phyloP scores from a whole-genome alignment of 768 basidiomycete genomes.

The Suillus subalutaceus region DNA sequence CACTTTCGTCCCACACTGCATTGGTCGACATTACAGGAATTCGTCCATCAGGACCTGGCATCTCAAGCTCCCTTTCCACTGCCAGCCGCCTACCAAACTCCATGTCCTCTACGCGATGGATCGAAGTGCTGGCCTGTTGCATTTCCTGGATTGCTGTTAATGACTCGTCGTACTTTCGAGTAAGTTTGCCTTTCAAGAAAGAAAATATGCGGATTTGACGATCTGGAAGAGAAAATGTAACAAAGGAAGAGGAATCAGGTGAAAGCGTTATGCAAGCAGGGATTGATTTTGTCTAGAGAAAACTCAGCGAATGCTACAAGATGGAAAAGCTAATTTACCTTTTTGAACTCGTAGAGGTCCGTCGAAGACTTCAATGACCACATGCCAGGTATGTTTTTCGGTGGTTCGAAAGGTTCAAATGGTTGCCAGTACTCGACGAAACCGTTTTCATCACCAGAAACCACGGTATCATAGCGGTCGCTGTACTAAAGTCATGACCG shows the following conservation, averaged over 20 bases:
- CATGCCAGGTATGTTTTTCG: constrained; percentile 73
- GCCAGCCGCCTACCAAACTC: constrained; percentile 98
- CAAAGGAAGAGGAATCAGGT: constrained; percentile 86
- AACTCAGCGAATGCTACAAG: constrained; percentile 8
- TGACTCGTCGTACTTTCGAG: constrained; percentile 94
- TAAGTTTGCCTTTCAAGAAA: constrained; percentile 86
- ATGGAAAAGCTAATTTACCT: constrained; percentile 49
- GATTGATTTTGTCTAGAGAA: constrained; percentile 77
- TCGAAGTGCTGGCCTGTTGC: constrained; percentile 96
- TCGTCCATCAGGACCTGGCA: constrained; percentile 73
- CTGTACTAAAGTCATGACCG: constrained; percentile 65
- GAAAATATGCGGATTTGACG: constrained; percentile 94
- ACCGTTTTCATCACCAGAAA: constrained; percentile 93
- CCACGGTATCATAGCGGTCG: constrained; percentile 84
- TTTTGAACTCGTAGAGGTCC: constrained; percentile 97
- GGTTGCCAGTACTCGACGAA: constrained; percentile 98
- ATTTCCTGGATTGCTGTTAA: constrained; percentile 93
- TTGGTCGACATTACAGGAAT: constrained; percentile 82
- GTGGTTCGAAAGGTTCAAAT: constrained; percentile 82
- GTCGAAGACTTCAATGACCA: constrained; percentile 94
- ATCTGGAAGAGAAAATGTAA: constrained; percentile 91
- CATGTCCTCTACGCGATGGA: constrained; percentile 96
- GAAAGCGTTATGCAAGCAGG: constrained; percentile 93
- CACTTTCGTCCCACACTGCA: constrained; percentile 97
- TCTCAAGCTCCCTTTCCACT: constrained; percentile 87